These are phyloP conservation scores for Papiliotrema fonsecae DNA, from an alignment of 1,284 basidiomycete genomes.

Conservation along the genomic window DNA sequence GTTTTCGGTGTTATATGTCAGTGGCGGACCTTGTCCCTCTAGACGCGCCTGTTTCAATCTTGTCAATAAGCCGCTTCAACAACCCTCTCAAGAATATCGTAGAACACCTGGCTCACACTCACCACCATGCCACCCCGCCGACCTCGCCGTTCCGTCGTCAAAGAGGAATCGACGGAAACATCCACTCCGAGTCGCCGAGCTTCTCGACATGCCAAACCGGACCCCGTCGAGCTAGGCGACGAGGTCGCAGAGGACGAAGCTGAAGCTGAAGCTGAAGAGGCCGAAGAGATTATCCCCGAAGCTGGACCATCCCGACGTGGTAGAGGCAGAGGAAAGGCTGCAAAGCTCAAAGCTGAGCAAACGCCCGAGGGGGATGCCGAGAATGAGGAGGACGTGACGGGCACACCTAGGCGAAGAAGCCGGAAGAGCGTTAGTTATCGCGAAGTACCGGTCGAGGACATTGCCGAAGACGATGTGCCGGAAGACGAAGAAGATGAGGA, in stretches of 20 bases:
- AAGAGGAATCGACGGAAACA: neutral
- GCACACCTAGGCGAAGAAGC: constrained; percentile 9
- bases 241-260: constrained; percentile 9
- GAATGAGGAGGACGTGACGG: constrained; percentile 3
- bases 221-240: neutral
- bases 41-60: too few species aligned
- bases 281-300: constrained; percentile 8
- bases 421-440: constrained; percentile 23
- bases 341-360: neutral
- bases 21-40: too few species aligned
- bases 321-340: neutral
- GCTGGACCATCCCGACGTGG: constrained; percentile 7
- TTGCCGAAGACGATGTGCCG: constrained; percentile 7
- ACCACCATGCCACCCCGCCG: constrained; percentile 1
- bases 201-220: neutral
- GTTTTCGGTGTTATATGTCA: too few species aligned
- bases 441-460: constrained; percentile 16
- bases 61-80: neutral
- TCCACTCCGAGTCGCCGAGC: neutral
- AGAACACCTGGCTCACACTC: too few species aligned
- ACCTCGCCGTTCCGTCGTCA: constrained; percentile 1
- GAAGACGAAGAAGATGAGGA: constrained; percentile 14
- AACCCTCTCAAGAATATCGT: too few species aligned
- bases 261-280: constrained; percentile 13
- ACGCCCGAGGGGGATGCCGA: constrained; percentile 11